Evolutionary conservation across 2,329 filamentous ascomycete species (phyloP).

Genomic region (Trichoderma hamatum): DNA sequence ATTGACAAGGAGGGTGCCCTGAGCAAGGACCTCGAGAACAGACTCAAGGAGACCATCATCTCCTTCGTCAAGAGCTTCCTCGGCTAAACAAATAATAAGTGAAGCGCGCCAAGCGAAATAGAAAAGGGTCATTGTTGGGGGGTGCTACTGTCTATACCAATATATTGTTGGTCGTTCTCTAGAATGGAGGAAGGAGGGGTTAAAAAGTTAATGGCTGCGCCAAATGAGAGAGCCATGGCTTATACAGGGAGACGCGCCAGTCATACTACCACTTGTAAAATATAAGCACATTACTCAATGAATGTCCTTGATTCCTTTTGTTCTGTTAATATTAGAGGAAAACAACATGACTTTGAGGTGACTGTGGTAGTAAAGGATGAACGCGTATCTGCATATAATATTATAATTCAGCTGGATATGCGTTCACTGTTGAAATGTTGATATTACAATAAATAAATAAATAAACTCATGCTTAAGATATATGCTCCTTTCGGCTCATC

Average conservation of each 20-base stretch:
- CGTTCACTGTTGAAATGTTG: too few species aligned
- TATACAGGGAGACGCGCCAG: conserved; percentile 49
- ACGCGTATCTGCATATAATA: background rate
- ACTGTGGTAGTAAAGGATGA: background rate
- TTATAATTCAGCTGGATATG: background rate
- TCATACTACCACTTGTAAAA: conserved; percentile 63
- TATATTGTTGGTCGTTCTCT: conserved; percentile 49
- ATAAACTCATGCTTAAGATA: too few species aligned
- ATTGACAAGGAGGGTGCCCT: conserved; percentile 96
- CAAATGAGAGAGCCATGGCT: conserved; percentile 50
- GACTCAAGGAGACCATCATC: conserved; percentile 74
- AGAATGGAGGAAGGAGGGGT: conserved; percentile 47
- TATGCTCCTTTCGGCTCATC: too few species aligned
- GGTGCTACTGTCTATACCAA: conserved; percentile 54
- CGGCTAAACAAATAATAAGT: conserved; percentile 49
- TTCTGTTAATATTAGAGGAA: conserved; percentile 37
- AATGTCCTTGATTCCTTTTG: conserved; percentile 65
- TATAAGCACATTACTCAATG: conserved; percentile 64
- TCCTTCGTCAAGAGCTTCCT: conserved; percentile 94
- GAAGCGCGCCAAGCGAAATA: conserved; percentile 38
- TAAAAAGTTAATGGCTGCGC: conserved; percentile 47
- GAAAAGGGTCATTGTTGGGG: conserved; percentile 38
- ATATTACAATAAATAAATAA: too few species aligned
- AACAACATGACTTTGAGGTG: background rate
- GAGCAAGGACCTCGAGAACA: conserved; percentile 89